Evolutionary conservation across 441 rosid species (phyloP).

Genomic region (Daphne laureola): DNA sequence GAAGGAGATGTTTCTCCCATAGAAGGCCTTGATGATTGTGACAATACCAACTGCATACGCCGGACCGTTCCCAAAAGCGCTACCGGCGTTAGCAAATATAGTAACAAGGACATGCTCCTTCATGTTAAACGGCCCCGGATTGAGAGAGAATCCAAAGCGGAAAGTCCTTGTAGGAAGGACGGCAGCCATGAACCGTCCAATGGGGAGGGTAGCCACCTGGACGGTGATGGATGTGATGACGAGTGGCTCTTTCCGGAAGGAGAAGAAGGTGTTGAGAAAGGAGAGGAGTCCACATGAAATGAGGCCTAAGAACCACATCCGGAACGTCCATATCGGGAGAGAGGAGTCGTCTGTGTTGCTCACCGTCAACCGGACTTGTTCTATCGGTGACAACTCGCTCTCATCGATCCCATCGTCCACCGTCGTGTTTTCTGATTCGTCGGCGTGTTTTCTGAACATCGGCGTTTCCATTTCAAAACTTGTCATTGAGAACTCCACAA

Average conservation of each 20-base stretch:
- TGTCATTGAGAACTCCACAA: too few species aligned
- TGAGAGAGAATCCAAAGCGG: slow-evolving; percentile 31
- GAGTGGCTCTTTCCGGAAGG: slow-evolving; percentile 35
- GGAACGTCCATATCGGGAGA: slow-evolving; percentile 55
- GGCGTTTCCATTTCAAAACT: too few species aligned
- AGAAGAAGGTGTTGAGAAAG: slow-evolving; percentile 45
- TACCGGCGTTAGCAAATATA: slow-evolving; percentile 40
- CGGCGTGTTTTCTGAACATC: too few species aligned
- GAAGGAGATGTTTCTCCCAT: slow-evolving; percentile 24
- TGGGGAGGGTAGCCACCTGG: slow-evolving; percentile 43
- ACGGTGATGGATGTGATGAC: slow-evolving; percentile 35
- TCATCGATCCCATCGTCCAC: background rate
- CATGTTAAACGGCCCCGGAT: slow-evolving; percentile 44
- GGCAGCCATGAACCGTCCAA: slow-evolving; percentile 39
- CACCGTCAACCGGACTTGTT: slow-evolving; percentile 42
- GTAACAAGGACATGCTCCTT: slow-evolving; percentile 41
- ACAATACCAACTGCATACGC: slow-evolving; percentile 44
- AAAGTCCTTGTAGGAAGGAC: slow-evolving; percentile 28
- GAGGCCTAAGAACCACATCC: slow-evolving; percentile 50
- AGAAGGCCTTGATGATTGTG: slow-evolving; percentile 37
- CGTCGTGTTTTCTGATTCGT: too few species aligned
- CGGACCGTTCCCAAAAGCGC: slow-evolving; percentile 36
- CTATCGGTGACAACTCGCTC: slow-evolving; percentile 32
- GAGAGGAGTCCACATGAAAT: slow-evolving; percentile 41
- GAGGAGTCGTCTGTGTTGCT: slow-evolving; percentile 36